Evolutionary conservation across 1,139 yeast genomes (phyloP), one percentile per base, ranked within the genome.

Genomic region (Kluyveromyces sp.): DNA sequence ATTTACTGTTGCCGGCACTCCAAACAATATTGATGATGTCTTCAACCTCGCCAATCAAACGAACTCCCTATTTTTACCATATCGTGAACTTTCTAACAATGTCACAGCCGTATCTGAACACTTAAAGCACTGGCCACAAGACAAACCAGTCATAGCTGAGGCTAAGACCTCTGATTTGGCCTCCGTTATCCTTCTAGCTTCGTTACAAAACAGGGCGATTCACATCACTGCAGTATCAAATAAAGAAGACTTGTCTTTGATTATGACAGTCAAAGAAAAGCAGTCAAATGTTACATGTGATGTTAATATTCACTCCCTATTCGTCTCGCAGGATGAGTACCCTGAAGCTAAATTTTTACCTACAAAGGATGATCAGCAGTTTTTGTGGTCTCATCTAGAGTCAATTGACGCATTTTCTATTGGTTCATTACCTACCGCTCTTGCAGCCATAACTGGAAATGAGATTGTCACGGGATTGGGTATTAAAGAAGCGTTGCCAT

Each of bases 91-190:
- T 60, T 75, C 80, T 42, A 69, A 70, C 50, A 83, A 82, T 59
- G 86, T 89, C 43, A 75, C 89, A 19, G 73, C 83, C 29, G 81
- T 87, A 40, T 79, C 95, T 33, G 75, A 83, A 34, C 94, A 87
- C 57, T 81, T 88, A 56, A 77, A 81, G 51, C 69, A 78, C 37
- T 89, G 96, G 96, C 96, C 96, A 44, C 71, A 74, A 44, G 67
- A 68, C 60, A 88, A 87, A 70, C 94, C 94, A 50, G 84, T 92
- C 51, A 75, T 89, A 53, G 87, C 96, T 39, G 96, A 92, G 67
- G 96, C 97, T 39, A 81, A 79, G 64, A 80, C 94, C 25, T 85
- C 96, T 37, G 94, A 87, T 60, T 74, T 92, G 59, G 97, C 98
- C 17, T 84, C 96, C 4, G 83, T 89, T 43, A 71, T 92, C 62